Base-by-base conservation (phyloP, 208 protist genomes). In the Wallacemonas sp. region DNA sequence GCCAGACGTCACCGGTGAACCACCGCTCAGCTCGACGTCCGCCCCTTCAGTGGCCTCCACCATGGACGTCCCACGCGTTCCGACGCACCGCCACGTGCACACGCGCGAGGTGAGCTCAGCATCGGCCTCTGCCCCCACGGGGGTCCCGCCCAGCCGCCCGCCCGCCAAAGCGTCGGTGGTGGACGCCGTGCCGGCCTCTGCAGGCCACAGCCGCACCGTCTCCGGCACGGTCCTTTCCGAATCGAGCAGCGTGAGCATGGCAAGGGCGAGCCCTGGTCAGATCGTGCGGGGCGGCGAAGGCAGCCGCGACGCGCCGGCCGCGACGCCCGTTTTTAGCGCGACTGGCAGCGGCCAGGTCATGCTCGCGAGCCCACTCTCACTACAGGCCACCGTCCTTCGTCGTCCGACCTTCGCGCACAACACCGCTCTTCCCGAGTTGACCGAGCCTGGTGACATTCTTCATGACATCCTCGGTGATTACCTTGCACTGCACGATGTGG, bases 391-490 rank as follows among this genome's bases (percentile, higher is more conserved):
- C 3, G 78, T 88, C 34, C 58, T 92, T 0, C 75, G 77, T 4
- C 75, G 73, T 44, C 79, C 82, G 10, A 60, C 71, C 33, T 80
- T 85, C 22, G 78, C 63, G 34, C 60, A 73, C 17, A 53, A 62
- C 29, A 36, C 73, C 0, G 6, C 3, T 8, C 15, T 61, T 22
- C 57, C 15, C 10, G 77, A 81, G 21, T 42, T 89, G 21, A 60
- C 76, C 3, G 87, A 93, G 58, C 79, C 86, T 42, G 83, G 81
- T 19, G 87, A 93, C 48, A 87, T 93, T 45, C 71, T 93, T 8
- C 87, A 85, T 37, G 61, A 78, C 19, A 70, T 89, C 27, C 72
- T 85, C 22, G 46, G 63, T 26, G 64, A 76, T 54, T 44, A n/a
- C 21, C 13, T 57, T 10, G 42, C 42, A 19, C 6, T 6, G 6